Base-by-base conservation (phyloP, 139 green algal genomes). In the Yamagishiella unicocca region DNA sequence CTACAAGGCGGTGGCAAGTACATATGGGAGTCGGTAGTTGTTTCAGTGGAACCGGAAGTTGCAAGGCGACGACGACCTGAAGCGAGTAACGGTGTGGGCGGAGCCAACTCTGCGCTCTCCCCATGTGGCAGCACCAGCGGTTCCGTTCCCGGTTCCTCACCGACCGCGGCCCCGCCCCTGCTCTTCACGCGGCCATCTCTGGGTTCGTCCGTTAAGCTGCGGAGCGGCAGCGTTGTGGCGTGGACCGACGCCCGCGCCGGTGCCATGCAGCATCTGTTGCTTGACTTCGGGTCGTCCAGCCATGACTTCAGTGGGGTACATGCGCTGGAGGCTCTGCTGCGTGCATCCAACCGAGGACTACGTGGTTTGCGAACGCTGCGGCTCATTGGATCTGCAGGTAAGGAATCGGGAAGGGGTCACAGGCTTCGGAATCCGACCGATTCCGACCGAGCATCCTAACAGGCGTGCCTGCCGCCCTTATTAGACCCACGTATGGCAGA, bases 261-360 rank as follows among this genome's bases (percentile, higher is more conserved):
- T 4, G 24, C 21, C 27, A n/a, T 55, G 24, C 80, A 67, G 80
- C 62, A 85, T 31, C 62, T 86, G 43, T 2, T 77, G 31, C 80
- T 86, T n/a, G 64, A 86, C 31, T 46, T 84, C 17, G 55, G 58
- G 21, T 40, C 27, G 38, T 31, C 38, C 35, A 50, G 19, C 31
- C 78, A 84, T n/a, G 78, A 84, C 54, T 61, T 84, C 17, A 24
- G 14, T 5, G 29, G n/a, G 1, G 67, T 38, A 4, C 78, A 50
- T 29, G 42, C 61, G 40, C 42, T 86, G 64, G 80, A 86, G n/a
- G 42, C 80, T 33, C 61, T 86, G 64, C 43, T 86, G 42, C n/a
- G 64, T 19, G 80, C 80, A 17, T 42, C 80, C 29, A 78, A 77
- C 61, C 29, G 78, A 2, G 58, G 74, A 0, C 46, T 12, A 0